These are phyloP conservation scores for Trichocladium uniseriatum DNA, from an alignment of 495 filamentous ascomycete genomes.

Conservation along the genomic window DNA sequence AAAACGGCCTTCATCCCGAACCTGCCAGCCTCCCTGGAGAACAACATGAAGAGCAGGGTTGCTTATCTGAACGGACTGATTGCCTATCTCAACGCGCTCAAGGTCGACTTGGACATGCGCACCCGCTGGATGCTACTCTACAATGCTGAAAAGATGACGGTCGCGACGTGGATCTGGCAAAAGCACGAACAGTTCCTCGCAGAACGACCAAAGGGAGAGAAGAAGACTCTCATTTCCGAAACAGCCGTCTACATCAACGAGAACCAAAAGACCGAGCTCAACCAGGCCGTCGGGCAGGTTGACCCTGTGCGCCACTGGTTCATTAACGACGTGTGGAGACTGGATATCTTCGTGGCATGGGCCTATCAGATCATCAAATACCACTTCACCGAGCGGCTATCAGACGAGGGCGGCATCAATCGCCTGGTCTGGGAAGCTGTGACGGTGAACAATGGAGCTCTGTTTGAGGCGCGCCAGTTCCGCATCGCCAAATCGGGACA, in stretches of 20 bases:
- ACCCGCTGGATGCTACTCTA: conserved; percentile 76
- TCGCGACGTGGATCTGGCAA: conserved; percentile 75
- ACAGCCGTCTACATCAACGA: conserved; percentile 62
- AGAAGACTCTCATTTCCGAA: conserved; percentile 53
- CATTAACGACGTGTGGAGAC: conserved; percentile 59
- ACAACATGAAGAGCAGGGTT: conserved; percentile 62
- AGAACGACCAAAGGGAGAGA: conserved; percentile 32
- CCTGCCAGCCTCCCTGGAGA: conserved; percentile 63
- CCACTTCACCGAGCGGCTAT: conserved; percentile 46
- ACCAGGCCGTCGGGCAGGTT: conserved; percentile 48
- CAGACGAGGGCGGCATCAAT: conserved; percentile 39
- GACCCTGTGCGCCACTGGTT: conserved; percentile 78
- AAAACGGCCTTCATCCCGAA: conserved; percentile 60
- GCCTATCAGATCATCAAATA: conserved; percentile 62
- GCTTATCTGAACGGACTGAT: conserved; percentile 64
- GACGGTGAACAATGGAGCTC: conserved; percentile 61
- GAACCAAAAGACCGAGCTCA: conserved; percentile 54
- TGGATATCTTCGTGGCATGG: conserved; percentile 70
- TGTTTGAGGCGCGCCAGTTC: conserved; percentile 67
- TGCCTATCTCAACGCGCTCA: conserved; percentile 49
- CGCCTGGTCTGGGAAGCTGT: conserved; percentile 61
- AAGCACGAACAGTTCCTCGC: conserved; percentile 53
- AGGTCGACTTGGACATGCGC: conserved; percentile 45
- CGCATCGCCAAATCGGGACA: conserved; percentile 52
- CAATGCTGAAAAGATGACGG: conserved; percentile 81